Conservation (phyloP, 345 rosid genomes). For the Brassica nigra region DNA sequence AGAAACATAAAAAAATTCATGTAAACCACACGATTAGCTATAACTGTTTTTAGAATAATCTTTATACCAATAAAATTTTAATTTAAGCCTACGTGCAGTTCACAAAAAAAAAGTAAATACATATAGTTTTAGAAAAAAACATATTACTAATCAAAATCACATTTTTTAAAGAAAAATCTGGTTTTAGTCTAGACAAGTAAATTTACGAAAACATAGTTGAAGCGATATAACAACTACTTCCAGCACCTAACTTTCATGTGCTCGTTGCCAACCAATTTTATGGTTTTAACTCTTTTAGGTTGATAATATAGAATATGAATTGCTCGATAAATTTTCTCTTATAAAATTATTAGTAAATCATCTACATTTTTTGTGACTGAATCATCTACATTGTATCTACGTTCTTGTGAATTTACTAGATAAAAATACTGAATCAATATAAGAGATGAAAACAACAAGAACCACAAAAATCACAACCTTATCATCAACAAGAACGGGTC, state of each 20-base stretch:
- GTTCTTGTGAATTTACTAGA: background rate
- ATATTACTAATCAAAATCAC: background rate
- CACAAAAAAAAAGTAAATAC: no score
- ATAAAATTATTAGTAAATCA: background rate
- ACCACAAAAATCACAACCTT: slow-evolving; percentile 35
- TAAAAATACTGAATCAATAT: background rate
- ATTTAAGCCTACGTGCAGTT: no score
- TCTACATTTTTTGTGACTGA: background rate
- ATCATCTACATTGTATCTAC: background rate
- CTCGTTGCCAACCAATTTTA: slow-evolving; percentile 26
- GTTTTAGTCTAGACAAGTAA: background rate
- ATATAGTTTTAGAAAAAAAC: no score
- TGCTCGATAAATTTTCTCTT: background rate
- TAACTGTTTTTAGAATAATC: no score
- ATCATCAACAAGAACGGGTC: slow-evolving; percentile 29
- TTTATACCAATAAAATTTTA: no score
- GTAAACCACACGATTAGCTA: no score
- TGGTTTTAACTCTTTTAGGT: slow-evolving; percentile 18
- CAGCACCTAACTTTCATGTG: slow-evolving; percentile 24
- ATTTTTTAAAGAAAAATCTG: background rate
- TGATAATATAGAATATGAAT: slow-evolving; percentile 9
- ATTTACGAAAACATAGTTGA: background rate
- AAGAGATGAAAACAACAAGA: slow-evolving; percentile 10
- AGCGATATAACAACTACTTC: background rate
- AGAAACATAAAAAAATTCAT: no score